phyloP scores from a whole-genome alignment of 2,329 filamentous ascomycete genomes.

The Bimuria novae-zelandiae region DNA sequence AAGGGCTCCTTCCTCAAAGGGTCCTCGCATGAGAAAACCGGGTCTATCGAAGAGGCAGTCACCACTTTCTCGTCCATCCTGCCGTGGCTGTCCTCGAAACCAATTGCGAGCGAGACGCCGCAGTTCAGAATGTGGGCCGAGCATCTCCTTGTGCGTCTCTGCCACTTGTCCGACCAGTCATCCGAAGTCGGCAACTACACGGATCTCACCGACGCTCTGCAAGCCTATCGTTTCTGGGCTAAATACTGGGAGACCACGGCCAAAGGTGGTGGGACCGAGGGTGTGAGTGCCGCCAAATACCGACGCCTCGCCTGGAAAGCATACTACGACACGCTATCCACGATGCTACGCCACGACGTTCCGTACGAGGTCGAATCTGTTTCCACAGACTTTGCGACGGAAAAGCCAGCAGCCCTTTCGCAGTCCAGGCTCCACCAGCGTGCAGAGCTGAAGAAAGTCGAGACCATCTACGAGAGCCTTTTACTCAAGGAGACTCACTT shows the following conservation, averaged over 20 bases:
- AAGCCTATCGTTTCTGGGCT: slow-evolving; percentile 66
- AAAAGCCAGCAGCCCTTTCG: slow-evolving; percentile 29
- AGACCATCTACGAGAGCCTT: slow-evolving; percentile 77
- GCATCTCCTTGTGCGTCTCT: slow-evolving; percentile 74
- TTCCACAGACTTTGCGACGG: slow-evolving; percentile 20
- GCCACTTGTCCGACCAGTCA: slow-evolving; percentile 68
- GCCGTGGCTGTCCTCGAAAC: slow-evolving; percentile 62
- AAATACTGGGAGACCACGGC: slow-evolving; percentile 62
- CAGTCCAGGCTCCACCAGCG: slow-evolving; percentile 57
- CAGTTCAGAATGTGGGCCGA: slow-evolving; percentile 81
- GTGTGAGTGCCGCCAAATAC: slow-evolving; percentile 24
- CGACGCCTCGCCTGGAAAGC: slow-evolving; percentile 78
- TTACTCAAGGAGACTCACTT: slow-evolving; percentile 81
- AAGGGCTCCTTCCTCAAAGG: slow-evolving; percentile 77
- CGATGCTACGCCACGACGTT: slow-evolving; percentile 70
- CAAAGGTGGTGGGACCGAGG: slow-evolving; percentile 23
- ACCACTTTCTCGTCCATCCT: slow-evolving; percentile 69
- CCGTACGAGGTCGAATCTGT: slow-evolving; percentile 58
- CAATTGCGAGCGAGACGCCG: slow-evolving; percentile 51
- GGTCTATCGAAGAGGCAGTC: slow-evolving; percentile 61
- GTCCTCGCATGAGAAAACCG: slow-evolving; percentile 51
- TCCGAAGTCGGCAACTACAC: slow-evolving; percentile 44
- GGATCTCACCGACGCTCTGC: slow-evolving; percentile 46
- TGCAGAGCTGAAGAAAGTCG: slow-evolving; percentile 77
- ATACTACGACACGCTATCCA: slow-evolving; percentile 80